Evolutionary conservation across 208 protist genomes (phyloP).

Genomic region (Crithidia sp.): DNA sequence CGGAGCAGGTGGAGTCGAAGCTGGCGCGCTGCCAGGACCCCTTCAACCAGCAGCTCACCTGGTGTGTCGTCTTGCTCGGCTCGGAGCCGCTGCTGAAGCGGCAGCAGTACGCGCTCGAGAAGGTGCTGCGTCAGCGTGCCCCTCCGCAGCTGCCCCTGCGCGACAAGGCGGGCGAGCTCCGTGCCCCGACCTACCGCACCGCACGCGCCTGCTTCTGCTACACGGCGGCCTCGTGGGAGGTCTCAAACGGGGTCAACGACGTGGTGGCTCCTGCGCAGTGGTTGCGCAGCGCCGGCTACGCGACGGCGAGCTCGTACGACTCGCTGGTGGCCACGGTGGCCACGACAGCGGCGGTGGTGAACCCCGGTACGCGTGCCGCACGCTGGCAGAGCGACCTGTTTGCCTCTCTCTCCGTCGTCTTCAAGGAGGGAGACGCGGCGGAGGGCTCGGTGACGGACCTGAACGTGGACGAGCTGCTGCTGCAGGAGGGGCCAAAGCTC

Average conservation of each 20-base stretch:
- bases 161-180: conserved; percentile 57
- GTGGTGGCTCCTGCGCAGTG: conserved; percentile 48
- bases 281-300: conserved; percentile 46
- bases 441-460: neutral
- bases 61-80: conserved; percentile 72
- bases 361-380: conserved; percentile 37
- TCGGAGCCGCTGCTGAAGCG: conserved; percentile 29
- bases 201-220: conserved; percentile 68
- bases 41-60: conserved; percentile 60
- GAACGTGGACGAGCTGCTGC: conserved; percentile 10
- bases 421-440: conserved; percentile 39
- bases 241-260: conserved; percentile 12
- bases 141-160: conserved; percentile 45
- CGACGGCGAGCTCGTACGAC: conserved; percentile 15
- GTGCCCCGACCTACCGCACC: conserved; percentile 41
- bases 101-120: conserved; percentile 45
- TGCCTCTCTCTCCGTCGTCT: conserved; percentile 51
- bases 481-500: conserved; percentile 20
- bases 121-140: conserved; percentile 37
- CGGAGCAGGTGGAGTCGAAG: conserved; percentile 62
- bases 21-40: conserved; percentile 63
- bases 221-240: conserved; percentile 31
- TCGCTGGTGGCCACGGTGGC: conserved; percentile 21
- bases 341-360: conserved; percentile 31
- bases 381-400: conserved; percentile 83